A percentile compares a stretch with the other conserved stretches of the same genome.
Evolutionary conservation across 2,329 filamentous ascomycete species (phyloP).

Genomic region (Penicillium sumatraense): DNA sequence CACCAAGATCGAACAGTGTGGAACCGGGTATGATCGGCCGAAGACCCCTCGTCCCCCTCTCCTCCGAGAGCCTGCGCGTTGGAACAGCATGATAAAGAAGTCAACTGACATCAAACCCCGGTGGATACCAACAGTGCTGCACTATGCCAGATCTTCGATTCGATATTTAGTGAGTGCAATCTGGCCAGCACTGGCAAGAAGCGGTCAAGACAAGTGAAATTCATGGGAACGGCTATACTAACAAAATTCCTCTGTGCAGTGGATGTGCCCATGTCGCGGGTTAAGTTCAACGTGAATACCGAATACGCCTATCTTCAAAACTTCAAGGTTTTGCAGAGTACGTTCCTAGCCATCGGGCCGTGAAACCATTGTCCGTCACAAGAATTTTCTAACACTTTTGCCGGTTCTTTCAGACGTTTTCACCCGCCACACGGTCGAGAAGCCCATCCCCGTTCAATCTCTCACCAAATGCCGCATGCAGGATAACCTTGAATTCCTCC

Average conservation of each 20-base stretch:
- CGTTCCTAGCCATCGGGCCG: conserved; percentile 36
- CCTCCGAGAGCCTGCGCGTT: not conserved
- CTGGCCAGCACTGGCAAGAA: conserved; percentile 2
- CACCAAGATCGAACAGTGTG: conserved; percentile 98
- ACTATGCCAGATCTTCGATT: conserved; percentile 96
- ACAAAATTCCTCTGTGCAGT: conserved; percentile 46
- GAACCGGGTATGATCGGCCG: conserved; percentile 75
- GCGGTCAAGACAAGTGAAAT: not conserved
- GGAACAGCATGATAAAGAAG: not conserved
- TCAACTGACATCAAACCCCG: conserved; percentile 16
- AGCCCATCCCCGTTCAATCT: conserved; percentile 82
- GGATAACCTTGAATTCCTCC: conserved; percentile 98
- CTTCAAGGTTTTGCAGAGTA: conserved; percentile 97
- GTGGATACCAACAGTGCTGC: conserved; percentile 68
- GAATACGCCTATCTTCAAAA: conserved; percentile 99
- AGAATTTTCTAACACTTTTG: conserved; percentile 6
- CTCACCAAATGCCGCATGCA: conserved; percentile 99
- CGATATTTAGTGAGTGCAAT: conserved; percentile 75
- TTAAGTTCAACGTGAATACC: conserved; percentile 97
- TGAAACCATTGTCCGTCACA: not conserved
- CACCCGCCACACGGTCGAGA: conserved; percentile 83
- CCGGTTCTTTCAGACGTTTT: conserved; percentile 66
- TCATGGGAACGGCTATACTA: conserved; percentile 8
- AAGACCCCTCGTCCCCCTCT: conserved; percentile 12
- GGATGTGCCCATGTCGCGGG: conserved; percentile 91